A percentile compares a stretch with the other conserved stretches of the same genome.
Evolutionary conservation across 2,329 filamentous ascomycete genomes (phyloP).

Genomic region (Orbilia ellipsospora): DNA sequence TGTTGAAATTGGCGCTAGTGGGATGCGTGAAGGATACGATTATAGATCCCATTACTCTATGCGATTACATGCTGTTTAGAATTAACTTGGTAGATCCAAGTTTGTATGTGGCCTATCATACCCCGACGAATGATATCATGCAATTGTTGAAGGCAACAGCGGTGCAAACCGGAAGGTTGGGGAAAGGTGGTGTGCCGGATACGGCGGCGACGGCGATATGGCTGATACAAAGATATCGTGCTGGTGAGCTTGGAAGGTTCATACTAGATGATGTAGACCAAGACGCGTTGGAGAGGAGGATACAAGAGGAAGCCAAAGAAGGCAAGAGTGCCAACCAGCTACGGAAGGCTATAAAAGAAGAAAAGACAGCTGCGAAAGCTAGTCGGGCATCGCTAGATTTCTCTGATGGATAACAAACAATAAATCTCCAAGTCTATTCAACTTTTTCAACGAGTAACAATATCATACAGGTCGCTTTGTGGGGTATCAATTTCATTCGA

Average conservation of each 20-base stretch:
- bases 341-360: conserved; percentile 57
- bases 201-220: conserved; percentile 79
- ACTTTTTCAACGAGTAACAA: not conserved
- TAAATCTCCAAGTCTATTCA: conserved; percentile 7
- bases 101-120: conserved; percentile 72
- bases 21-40: conserved; percentile 91
- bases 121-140: conserved; percentile 85
- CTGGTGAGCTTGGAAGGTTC: conserved; percentile 79
- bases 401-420: conserved; percentile 4
- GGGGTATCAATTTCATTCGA: conserved; percentile 39
- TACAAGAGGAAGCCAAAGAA: conserved; percentile 63
- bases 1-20: conserved; percentile 94
- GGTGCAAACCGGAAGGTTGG: conserved; percentile 77
- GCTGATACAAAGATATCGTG: conserved; percentile 83
- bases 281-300: conserved; percentile 69
- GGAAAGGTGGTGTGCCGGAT: conserved; percentile 77
- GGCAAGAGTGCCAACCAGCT: conserved; percentile 57
- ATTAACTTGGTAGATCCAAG: conserved; percentile 76
- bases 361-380: conserved; percentile 56
- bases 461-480: conserved; percentile 50
- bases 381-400: conserved; percentile 26
- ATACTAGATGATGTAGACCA: conserved; percentile 79
- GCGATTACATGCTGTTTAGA: conserved; percentile 88
- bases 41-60: conserved; percentile 79
- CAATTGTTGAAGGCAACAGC: conserved; percentile 78